Evolutionary conservation across 2,329 filamentous ascomycete species (phyloP).

Genomic region (Pseudogymnoascus sp.): DNA sequence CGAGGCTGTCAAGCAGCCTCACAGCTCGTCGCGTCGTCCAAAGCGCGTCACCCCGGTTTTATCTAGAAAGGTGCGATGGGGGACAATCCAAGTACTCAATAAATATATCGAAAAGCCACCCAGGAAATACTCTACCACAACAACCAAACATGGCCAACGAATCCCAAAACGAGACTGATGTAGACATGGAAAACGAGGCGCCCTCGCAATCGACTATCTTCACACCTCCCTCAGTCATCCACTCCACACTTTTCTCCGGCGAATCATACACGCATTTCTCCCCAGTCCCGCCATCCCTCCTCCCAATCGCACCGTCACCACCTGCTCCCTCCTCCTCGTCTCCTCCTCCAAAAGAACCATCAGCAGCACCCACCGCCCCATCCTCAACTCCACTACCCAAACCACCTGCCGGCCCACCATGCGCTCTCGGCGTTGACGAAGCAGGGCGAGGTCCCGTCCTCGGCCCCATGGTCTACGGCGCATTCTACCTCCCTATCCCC

Average conservation of each 20-base stretch:
- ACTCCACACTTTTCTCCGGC: slow-evolving; percentile 51
- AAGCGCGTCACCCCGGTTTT: slow-evolving; percentile 9
- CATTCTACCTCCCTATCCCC: slow-evolving; percentile 69
- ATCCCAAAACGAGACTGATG: slow-evolving; percentile 23
- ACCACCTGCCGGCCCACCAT: slow-evolving; percentile 42
- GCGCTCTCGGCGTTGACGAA: slow-evolving; percentile 85
- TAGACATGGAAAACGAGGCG: slow-evolving; percentile 30
- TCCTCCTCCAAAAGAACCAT: slow-evolving; percentile 11
- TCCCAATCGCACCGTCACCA: slow-evolving; percentile 26
- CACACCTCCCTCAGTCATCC: slow-evolving; percentile 64
- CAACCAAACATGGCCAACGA: slow-evolving; percentile 29
- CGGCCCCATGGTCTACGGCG: slow-evolving; percentile 67
- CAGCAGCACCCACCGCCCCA: slow-evolving; percentile 31
- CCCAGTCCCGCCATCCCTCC: slow-evolving; percentile 56
- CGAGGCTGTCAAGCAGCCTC: slow-evolving; percentile 1
- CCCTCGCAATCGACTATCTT: slow-evolving; percentile 38
- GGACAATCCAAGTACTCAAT: neutral
- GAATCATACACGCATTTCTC: slow-evolving; percentile 68
- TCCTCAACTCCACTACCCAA: neutral
- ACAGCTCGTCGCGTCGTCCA: slow-evolving; percentile 12
- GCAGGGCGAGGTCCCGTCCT: slow-evolving; percentile 91
- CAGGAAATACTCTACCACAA: neutral
- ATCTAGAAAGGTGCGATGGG: neutral
- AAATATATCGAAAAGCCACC: neutral
- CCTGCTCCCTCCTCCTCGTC: slow-evolving; percentile 20